Evolutionary conservation across 768 basidiomycete species (phyloP), one percentile per base, ranked within the genome.

Genomic region (Lactarius sp.): DNA sequence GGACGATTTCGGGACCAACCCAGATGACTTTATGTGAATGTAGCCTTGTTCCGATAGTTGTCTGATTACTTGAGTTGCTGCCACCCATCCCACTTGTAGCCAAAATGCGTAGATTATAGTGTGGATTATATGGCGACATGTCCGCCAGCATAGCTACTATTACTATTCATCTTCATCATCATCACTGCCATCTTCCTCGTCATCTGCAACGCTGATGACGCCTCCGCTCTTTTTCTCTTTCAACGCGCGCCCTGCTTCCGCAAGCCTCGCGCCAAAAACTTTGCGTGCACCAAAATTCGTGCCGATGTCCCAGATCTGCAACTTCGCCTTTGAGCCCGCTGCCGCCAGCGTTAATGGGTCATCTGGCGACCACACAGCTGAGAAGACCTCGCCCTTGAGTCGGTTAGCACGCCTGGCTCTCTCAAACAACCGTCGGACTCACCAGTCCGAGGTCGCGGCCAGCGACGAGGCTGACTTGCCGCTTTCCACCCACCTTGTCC

Each of bases 261-360:
- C 79, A 37, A 99, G 77, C 74, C 95, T 92, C 7, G 81, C 75
- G 0, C 85, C 87, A 59, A 98, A 94, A 0, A 87, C 87, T 71
- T 91, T 92, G 53, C 94, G 80, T 10, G 85, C 92, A 31, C 91
- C 90, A 18, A 80, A 76, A 72, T 92, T 98, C 5, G 90, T 83
- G 10, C 86, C 91, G 46, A 96, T 82, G 70, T 99, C 96, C 96
- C 96, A 99, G 16, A 99, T 80, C 73, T 98, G 96, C 6, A 99
- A 74, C 72, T 89, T 94, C 1, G 92, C 96, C 71, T 93, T 90
- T 2, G 93, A 95, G 13, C 97, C 97, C 36, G 90, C 96, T 3
- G 94, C 94, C 3, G 95, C 96, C 52, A 99, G 75, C 8, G 92
- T 97, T 56, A 98, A 84, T 1, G 94, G 90, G 70, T 95, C 91